A percentile compares a stretch with the other conserved stretches of the same genome.
phyloP scores from a whole-genome alignment of 23 red algal genomes.

The Cyanidioschyzon merolae region DNA sequence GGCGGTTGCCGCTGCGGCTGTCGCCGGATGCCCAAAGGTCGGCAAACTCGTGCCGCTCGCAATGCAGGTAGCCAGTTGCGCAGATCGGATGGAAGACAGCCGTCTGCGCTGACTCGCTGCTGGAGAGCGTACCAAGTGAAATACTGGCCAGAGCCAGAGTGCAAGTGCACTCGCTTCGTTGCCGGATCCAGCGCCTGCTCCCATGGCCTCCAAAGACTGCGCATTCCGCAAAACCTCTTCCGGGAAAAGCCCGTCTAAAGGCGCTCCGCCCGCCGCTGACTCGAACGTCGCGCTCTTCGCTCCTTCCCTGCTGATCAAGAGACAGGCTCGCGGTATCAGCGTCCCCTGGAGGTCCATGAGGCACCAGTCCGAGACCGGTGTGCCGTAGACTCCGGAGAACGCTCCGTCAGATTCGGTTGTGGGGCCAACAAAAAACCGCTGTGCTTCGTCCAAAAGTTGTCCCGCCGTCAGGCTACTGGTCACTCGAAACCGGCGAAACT shows the following conservation, averaged over 20 bases:
- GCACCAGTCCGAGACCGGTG: background rate
- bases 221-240: background rate
- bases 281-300: background rate
- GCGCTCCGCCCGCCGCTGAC: background rate
- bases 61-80: background rate
- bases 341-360: background rate
- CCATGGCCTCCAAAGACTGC: background rate
- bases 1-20: no score
- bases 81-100: background rate
- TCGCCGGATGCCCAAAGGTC: no score
- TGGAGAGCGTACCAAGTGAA: background rate
- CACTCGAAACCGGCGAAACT: background rate
- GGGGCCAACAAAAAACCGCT: background rate
- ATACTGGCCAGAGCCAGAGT: background rate
- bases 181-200: background rate
- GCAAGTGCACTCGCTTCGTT: background rate
- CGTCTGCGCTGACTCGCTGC: background rate
- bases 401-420: background rate
- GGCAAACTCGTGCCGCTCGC: background rate
- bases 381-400: background rate
- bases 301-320: background rate
- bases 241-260: background rate
- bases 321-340: background rate
- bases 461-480: background rate
- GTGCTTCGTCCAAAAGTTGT: background rate